Evolutionary conservation across 2,329 filamentous ascomycete genomes (phyloP).

Genomic region (Pyricularia grisea): DNA sequence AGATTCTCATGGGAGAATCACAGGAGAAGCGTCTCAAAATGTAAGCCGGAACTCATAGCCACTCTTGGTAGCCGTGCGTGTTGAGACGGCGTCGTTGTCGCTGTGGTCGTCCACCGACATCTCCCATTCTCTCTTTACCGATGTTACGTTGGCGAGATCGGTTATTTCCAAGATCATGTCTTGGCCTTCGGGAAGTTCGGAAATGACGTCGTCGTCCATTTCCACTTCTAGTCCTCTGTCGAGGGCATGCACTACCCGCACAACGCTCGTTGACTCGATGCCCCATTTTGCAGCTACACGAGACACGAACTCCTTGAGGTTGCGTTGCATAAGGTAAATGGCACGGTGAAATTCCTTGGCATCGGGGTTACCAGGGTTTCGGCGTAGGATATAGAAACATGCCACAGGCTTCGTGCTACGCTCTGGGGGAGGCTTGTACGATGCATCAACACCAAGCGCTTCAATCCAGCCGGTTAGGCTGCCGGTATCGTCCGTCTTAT

Average conservation of each 20-base stretch:
- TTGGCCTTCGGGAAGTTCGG: constrained; percentile 78
- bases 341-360: constrained; percentile 66
- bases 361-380: constrained; percentile 36
- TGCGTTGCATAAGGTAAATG: constrained; percentile 74
- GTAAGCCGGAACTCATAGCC: constrained; percentile 35
- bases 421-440: constrained; percentile 72
- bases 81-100: constrained; percentile 23
- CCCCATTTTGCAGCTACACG: constrained; percentile 72
- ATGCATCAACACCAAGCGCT: constrained; percentile 78
- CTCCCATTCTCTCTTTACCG: constrained; percentile 50
- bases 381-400: constrained; percentile 73
- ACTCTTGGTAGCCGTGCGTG: constrained; percentile 19
- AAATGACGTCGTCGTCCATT: constrained; percentile 83
- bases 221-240: constrained; percentile 71
- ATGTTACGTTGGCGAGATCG: constrained; percentile 25
- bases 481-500: constrained; percentile 49
- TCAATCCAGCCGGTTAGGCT: constrained; percentile 78
- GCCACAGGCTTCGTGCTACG: constrained; percentile 64
- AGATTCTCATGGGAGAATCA: not conserved
- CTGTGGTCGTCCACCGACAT: constrained; percentile 44
- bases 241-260: constrained; percentile 63
- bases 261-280: constrained; percentile 62
- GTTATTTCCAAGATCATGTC: constrained; percentile 72
- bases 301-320: constrained; percentile 61
- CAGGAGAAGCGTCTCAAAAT: constrained; percentile 25